Conservation (phyloP, 2,329 filamentous ascomycete species). For the Alternaria tenuissima region DNA sequence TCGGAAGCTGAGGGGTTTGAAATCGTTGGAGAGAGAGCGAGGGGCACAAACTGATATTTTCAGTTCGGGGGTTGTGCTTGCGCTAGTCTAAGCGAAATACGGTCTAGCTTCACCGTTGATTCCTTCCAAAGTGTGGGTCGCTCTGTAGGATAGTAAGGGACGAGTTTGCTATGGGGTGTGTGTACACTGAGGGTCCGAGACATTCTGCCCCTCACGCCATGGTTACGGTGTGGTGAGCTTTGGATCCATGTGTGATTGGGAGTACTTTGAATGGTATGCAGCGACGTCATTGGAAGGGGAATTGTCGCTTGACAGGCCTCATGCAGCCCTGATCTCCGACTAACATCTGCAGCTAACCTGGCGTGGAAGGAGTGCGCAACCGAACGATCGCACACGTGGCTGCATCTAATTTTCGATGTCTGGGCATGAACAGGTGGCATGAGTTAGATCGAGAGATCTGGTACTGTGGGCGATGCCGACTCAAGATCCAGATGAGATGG, state of each 20-base stretch:
- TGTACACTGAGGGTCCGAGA: neutral
- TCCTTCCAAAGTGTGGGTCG: conserved; percentile 15
- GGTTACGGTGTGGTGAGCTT: conserved; percentile 2
- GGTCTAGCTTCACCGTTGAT: conserved; percentile 18
- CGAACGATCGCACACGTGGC: conserved; percentile 27
- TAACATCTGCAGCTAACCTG: conserved; percentile 26
- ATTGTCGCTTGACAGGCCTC: conserved; percentile 18
- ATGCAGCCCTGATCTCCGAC: conserved; percentile 19
- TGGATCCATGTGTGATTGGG: conserved; percentile 12
- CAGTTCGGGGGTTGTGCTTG: conserved; percentile 21
- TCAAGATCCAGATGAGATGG: neutral
- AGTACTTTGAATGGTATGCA: conserved; percentile 1
- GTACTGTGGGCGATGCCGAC: neutral
- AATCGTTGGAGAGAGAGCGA: conserved; percentile 20
- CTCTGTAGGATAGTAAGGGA: conserved; percentile 11
- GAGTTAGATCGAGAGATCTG: neutral
- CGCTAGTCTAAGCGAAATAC: conserved; percentile 23
- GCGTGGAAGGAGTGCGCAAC: conserved; percentile 22
- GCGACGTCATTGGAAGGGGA: conserved; percentile 18
- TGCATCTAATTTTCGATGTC: conserved; percentile 8
- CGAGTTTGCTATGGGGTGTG: conserved; percentile 1
- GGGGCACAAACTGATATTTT: conserved; percentile 25
- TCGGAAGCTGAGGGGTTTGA: conserved; percentile 17
- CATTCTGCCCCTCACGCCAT: neutral
- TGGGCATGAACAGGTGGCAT: conserved; percentile 1